phyloP scores from a whole-genome alignment of 768 basidiomycete genomes.

The Leccinum olivaceopallidum region DNA sequence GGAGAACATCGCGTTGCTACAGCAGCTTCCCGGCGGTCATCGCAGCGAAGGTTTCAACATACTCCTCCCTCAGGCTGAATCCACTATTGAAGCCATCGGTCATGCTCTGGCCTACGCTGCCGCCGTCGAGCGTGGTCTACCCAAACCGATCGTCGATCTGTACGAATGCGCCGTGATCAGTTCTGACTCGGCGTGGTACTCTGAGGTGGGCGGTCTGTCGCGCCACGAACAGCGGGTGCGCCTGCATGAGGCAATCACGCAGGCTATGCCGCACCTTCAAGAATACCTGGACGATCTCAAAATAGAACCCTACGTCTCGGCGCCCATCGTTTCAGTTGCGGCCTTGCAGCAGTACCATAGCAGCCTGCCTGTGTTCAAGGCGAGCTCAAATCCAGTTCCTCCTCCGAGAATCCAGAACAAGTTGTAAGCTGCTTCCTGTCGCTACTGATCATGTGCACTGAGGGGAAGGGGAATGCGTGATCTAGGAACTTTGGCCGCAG shows the following conservation, averaged over 20 bases:
- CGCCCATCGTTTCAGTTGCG: constrained; percentile 52
- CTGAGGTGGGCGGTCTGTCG: not conserved
- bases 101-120: constrained; percentile 62
- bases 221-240: constrained; percentile 47
- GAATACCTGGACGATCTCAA: constrained; percentile 43
- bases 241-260: constrained; percentile 41
- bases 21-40: constrained; percentile 31
- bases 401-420: constrained; percentile 40
- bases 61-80: constrained; percentile 56
- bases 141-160: constrained; percentile 51
- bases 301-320: constrained; percentile 51
- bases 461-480: too few relatives aligned
- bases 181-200: constrained; percentile 18
- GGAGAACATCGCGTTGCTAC: constrained; percentile 45
- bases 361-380: constrained; percentile 42
- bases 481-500: too few relatives aligned
- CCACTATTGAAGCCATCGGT: constrained; percentile 57
- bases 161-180: constrained; percentile 43
- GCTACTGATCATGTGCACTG: not conserved
- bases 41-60: constrained; percentile 44
- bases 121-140: constrained; percentile 45
- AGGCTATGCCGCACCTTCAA: constrained; percentile 33
- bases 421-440: constrained; percentile 27
- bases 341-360: constrained; percentile 49
- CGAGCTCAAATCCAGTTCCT: constrained; percentile 39